These are phyloP conservation scores for Fusarium buharicum DNA, from an alignment of 2,329 filamentous ascomycete genomes.

Conservation along the genomic window DNA sequence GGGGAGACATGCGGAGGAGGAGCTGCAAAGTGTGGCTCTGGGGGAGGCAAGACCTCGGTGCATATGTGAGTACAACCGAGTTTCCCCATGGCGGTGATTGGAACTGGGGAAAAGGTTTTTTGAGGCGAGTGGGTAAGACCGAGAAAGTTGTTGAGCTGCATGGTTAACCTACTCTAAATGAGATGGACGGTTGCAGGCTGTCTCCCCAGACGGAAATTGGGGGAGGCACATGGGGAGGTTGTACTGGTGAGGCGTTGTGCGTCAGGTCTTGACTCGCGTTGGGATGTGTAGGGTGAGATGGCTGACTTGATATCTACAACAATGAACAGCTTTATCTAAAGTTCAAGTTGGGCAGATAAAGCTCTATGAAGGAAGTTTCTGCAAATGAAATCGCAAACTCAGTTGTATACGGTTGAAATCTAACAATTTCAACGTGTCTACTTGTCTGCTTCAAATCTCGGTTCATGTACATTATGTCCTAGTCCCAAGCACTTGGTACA, in stretches of 20 bases:
- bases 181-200: slow-evolving; percentile 1
- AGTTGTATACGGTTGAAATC: neutral
- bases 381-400: no score
- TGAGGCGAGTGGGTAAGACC: slow-evolving; percentile 20
- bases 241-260: slow-evolving; percentile 8
- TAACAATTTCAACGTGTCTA: neutral
- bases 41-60: slow-evolving; percentile 24
- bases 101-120: slow-evolving; percentile 14
- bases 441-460: slow-evolving; percentile 25
- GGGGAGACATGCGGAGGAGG: slow-evolving; percentile 20
- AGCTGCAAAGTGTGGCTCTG: slow-evolving; percentile 17
- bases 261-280: neutral
- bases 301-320: neutral
- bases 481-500: slow-evolving; percentile 3
- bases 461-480: slow-evolving; percentile 2
- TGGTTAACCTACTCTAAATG: slow-evolving; percentile 3
- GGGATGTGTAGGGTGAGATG: neutral
- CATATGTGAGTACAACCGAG: slow-evolving; percentile 17
- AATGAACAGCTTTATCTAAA: neutral
- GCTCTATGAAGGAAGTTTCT: no score
- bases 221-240: slow-evolving; percentile 15
- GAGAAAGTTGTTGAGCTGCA: slow-evolving; percentile 16
- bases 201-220: slow-evolving; percentile 27
- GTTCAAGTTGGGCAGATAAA: slow-evolving; percentile 1
- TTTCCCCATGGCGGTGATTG: slow-evolving; percentile 15